A percentile compares a stretch with the other conserved stretches of the same genome.
Conservation (phyloP, 192 early-diverging fungal genomes). For the Coemansia sp. region DNA sequence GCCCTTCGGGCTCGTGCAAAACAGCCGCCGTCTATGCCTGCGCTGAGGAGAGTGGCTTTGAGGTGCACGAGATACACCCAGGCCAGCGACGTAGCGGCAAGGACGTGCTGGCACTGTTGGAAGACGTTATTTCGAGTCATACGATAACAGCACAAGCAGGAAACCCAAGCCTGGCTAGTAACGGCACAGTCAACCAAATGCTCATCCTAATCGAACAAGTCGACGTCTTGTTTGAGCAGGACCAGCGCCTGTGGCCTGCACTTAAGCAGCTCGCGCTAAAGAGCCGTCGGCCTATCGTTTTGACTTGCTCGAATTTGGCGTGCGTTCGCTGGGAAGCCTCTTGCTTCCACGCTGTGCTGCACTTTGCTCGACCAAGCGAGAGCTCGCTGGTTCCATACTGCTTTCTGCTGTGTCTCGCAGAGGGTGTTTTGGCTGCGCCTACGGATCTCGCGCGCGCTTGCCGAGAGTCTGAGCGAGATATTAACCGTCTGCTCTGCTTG, state of each 20-base stretch:
- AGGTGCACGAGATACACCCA: conserved; percentile 77
- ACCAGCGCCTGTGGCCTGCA: conserved; percentile 78
- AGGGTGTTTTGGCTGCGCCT: conserved; percentile 33
- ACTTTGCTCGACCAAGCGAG: conserved; percentile 36
- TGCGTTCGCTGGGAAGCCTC: conserved; percentile 40
- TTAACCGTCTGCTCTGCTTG: conserved; percentile 41
- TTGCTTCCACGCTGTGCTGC: conserved; percentile 42
- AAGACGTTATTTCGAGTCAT: conserved; percentile 78
- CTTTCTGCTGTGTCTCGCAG: conserved; percentile 48
- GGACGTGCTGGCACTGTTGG: conserved; percentile 66
- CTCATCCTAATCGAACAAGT: conserved; percentile 85
- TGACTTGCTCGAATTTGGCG: conserved; percentile 68
- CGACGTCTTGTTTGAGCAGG: conserved; percentile 81
- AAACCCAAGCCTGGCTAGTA: background rate
- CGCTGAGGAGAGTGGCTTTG: conserved; percentile 73
- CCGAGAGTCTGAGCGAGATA: conserved; percentile 23
- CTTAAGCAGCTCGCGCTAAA: conserved; percentile 70
- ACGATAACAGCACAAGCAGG: conserved; percentile 55
- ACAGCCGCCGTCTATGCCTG: conserved; percentile 74
- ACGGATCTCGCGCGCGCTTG: conserved; percentile 26
- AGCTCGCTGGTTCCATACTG: conserved; percentile 44
- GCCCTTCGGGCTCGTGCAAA: conserved; percentile 73
- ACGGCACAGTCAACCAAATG: conserved; percentile 54
- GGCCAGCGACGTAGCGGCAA: conserved; percentile 70
- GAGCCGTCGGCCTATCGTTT: conserved; percentile 80